Base-by-base conservation (phyloP, 257 asterid species). In the Nicotiana otophora region DNA sequence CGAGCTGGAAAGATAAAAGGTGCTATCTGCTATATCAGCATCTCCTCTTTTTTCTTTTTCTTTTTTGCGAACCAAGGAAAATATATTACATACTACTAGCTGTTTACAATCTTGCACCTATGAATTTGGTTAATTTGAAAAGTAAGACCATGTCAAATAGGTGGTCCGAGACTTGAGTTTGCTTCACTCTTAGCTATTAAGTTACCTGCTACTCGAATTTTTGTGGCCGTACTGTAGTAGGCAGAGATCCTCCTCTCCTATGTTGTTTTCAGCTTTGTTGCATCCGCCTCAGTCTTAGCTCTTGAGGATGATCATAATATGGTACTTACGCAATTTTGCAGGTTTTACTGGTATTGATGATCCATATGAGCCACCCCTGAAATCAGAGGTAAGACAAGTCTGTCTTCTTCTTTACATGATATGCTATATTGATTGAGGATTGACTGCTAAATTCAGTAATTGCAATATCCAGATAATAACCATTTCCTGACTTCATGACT, bases 271-370 rank as follows among this genome's bases (percentile, higher is more conserved):
- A 39, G 36, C 31, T 46, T 74, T 48, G 79, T 46, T 33, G n/a
- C 79, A 26, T 51, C 51, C 5, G 34, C 36, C 46, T 46, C 14
- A 74, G 19, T 23, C 61, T 74, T 74, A 46, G 79, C 14, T 48
- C 62, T 26, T 48, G 39, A 74, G 51, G 36, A 20, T 48, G 39
- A 74, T 74, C 51, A 48, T 48, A 74, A 48, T 26, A 10, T 74
- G 61, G 26, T 14, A 74, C 17, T 74, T 26, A 14, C 9, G 42
- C 62, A 48, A 26, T 85, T 9, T 82, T 81, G 66, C 93, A 96
- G 99, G 97, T 82, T 96, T 96, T 89, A 96, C 99, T 4, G 99
- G 98, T 69, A 86, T 96, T 82, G 98, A 96, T 82, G 99, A 96
- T 89, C 99, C 98, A 74, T 96, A 96, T 70, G 99, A 96, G 87